Percentiles rank a stretch among this genome's conserved stretches.
phyloP scores from a whole-genome alignment of 2,329 filamentous ascomycete genomes.

The Alternaria tenuissima region DNA sequence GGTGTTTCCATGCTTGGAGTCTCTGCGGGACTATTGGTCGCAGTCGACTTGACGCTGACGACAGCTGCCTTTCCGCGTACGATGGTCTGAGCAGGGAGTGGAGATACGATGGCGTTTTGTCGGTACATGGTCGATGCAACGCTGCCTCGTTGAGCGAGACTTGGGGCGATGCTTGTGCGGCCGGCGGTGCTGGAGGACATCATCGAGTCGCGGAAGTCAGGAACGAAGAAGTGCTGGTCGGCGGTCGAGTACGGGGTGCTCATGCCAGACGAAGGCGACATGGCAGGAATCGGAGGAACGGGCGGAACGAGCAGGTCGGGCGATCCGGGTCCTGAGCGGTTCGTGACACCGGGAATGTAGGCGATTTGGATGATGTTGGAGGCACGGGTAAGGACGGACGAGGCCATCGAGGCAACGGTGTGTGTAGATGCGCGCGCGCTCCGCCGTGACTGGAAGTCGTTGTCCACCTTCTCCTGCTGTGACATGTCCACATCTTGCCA shows the following conservation, averaged over 20 bases:
- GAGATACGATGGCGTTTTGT: slow-evolving; percentile 85
- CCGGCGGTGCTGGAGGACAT: slow-evolving; percentile 77
- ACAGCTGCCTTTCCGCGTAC: slow-evolving; percentile 89
- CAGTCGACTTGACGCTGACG: slow-evolving; percentile 84
- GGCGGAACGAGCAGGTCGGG: slow-evolving; percentile 85
- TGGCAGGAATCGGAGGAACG: slow-evolving; percentile 84
- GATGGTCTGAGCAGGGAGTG: slow-evolving; percentile 80
- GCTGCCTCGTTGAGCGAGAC: slow-evolving; percentile 58
- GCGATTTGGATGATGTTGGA: slow-evolving; percentile 99
- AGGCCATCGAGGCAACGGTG: slow-evolving; percentile 90
- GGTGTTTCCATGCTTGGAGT: slow-evolving; percentile 63
- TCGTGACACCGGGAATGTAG: slow-evolving; percentile 96
- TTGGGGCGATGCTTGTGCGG: slow-evolving; percentile 59
- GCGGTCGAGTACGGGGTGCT: slow-evolving; percentile 65
- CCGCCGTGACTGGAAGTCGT: slow-evolving; percentile 63
- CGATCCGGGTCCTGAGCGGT: slow-evolving; percentile 84
- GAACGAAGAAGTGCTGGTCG: slow-evolving; percentile 93
- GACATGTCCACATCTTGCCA: slow-evolving; percentile 65
- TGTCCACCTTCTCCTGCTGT: slow-evolving; percentile 64
- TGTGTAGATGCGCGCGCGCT: slow-evolving; percentile 79
- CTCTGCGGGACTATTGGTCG: slow-evolving; percentile 62
- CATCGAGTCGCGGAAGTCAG: slow-evolving; percentile 88
- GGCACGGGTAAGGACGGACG: slow-evolving; percentile 91
- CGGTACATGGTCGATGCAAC: slow-evolving; percentile 95
- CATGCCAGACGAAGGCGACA: slow-evolving; percentile 64